phyloP scores from a whole-genome alignment of 805 yeast genomes.

The Kluyveromyces nonfermentans region DNA sequence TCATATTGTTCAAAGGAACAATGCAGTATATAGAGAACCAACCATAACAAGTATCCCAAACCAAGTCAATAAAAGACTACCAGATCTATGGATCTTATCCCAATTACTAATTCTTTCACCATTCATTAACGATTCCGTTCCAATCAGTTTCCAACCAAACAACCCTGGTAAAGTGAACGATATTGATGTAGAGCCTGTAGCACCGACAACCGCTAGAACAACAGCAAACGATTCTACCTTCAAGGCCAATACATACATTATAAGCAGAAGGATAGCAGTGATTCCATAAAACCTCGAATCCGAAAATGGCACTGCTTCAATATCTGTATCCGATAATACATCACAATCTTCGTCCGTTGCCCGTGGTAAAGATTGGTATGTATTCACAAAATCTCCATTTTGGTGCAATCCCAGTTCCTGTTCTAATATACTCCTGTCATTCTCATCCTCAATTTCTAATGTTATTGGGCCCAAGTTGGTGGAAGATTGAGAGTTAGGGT shows the following conservation, averaged over 20 bases:
- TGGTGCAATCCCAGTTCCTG: not conserved
- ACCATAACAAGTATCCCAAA: constrained; percentile 71
- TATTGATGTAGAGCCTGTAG: constrained; percentile 87
- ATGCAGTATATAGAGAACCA: constrained; percentile 44
- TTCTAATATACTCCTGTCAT: constrained; percentile 6
- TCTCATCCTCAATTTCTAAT: constrained; percentile 8
- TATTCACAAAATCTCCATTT: constrained; percentile 1
- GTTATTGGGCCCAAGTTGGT: constrained; percentile 2
- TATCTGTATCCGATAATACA: constrained; percentile 6
- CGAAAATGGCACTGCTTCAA: constrained; percentile 13
- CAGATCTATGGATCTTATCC: constrained; percentile 28
- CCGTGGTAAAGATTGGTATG: constrained; percentile 3
- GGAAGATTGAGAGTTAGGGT: not conserved
- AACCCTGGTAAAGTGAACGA: constrained; percentile 86
- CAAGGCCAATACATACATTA: constrained; percentile 57
- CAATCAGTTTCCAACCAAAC: constrained; percentile 68
- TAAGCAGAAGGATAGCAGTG: constrained; percentile 37
- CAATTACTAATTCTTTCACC: constrained; percentile 24
- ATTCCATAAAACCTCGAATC: constrained; percentile 22
- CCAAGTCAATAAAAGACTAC: constrained; percentile 45
- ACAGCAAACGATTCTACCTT: constrained; percentile 65
- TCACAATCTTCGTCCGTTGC: constrained; percentile 5
- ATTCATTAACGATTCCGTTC: constrained; percentile 22
- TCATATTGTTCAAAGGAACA: constrained; percentile 6
- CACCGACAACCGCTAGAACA: constrained; percentile 81